phyloP scores from a whole-genome alignment of 805 yeast species.

The Pichia nanzhaoensis region DNA sequence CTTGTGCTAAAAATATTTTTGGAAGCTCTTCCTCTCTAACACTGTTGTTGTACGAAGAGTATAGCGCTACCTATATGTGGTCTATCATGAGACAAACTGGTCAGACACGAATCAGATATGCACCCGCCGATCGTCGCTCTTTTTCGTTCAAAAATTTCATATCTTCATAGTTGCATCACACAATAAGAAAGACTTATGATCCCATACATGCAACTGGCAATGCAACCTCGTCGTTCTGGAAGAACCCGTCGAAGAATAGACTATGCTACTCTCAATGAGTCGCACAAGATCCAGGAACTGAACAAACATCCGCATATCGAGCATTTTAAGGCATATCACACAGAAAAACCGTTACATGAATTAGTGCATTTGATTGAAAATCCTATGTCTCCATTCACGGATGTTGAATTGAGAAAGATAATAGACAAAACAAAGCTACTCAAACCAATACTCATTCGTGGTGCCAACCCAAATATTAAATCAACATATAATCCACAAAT shows the following conservation, averaged over 20 bases:
- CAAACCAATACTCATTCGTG: slow-evolving; percentile 28
- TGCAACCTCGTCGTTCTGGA: background rate
- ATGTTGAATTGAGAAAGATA: slow-evolving; percentile 19
- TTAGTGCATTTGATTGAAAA: slow-evolving; percentile 25
- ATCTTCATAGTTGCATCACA: no score
- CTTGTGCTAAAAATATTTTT: no score
- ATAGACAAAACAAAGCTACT: slow-evolving; percentile 25
- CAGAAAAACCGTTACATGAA: slow-evolving; percentile 10
- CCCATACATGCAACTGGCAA: no score
- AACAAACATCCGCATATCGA: slow-evolving; percentile 55
- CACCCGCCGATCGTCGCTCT: no score
- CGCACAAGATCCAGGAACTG: slow-evolving; percentile 45
- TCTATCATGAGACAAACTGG: no score
- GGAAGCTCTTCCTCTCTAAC: no score
- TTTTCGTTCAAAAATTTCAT: no score
- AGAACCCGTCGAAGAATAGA: slow-evolving; percentile 48
- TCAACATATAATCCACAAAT: slow-evolving; percentile 12
- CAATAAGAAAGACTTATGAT: no score
- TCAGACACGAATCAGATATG: no score
- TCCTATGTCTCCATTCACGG: slow-evolving; percentile 16
- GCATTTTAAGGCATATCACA: slow-evolving; percentile 19
- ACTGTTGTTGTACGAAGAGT: no score
- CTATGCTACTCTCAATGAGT: slow-evolving; percentile 73
- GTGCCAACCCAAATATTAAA: slow-evolving; percentile 19
- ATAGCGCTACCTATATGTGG: no score